Percentiles rank a stretch among this genome's conserved stretches.
phyloP scores from a whole-genome alignment of 352 stramenopile genomes.

The Blastocystis sp. region DNA sequence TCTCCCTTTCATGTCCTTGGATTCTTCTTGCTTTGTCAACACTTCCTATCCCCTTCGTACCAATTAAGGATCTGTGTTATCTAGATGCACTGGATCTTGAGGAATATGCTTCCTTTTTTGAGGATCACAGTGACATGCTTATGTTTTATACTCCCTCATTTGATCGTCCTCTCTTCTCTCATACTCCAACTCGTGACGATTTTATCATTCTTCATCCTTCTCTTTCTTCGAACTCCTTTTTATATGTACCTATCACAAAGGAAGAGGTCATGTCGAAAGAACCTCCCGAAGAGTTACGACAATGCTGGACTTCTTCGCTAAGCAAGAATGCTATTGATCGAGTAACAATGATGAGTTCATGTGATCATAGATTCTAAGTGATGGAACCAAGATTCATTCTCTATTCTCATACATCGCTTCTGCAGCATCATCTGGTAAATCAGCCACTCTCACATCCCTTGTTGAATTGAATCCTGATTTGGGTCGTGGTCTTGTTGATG shows the following conservation, averaged over 20 bases:
- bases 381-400: neutral
- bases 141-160: constrained; percentile 5
- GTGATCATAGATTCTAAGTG: neutral
- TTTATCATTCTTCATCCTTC: constrained; percentile 22
- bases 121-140: neutral
- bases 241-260: neutral
- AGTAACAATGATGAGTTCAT: neutral
- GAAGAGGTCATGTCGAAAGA: neutral
- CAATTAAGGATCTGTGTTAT: neutral
- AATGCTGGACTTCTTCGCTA: neutral
- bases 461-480: neutral
- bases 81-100: neutral
- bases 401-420: neutral
- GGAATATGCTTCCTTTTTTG: neutral
- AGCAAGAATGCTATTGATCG: neutral
- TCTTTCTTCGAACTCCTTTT: neutral
- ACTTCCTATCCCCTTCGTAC: neutral
- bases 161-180: neutral
- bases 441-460: neutral
- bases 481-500: neutral
- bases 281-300: neutral
- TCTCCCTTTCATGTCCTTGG: constrained; percentile 16
- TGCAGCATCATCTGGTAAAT: neutral
- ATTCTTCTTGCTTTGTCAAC: constrained; percentile 6
- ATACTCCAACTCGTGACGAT: neutral